Percentiles rank a stretch among this genome's conserved stretches.
Evolutionary conservation across 164 flowering plant species (phyloP).

Genomic region (Macadamia integrifolia): DNA sequence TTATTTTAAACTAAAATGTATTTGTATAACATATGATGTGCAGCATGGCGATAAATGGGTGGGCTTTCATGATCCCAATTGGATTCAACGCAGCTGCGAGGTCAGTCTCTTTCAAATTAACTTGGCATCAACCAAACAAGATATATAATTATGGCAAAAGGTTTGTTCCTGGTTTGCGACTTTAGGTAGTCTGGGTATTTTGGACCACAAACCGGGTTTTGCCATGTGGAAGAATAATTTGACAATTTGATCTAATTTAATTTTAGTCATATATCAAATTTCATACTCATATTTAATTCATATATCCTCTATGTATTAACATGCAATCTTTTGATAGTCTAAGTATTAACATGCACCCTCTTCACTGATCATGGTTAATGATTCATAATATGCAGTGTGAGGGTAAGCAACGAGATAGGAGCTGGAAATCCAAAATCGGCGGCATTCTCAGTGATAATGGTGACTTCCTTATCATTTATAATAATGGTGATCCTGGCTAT

Average conservation of each 20-base stretch:
- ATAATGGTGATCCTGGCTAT: not conserved
- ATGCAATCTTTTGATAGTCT: too few relatives aligned
- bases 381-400: slow-evolving; percentile 3
- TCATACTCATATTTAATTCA: not conserved
- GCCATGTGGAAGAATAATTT: too few relatives aligned
- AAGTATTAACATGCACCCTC: too few relatives aligned
- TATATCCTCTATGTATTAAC: not conserved
- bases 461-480: not conserved
- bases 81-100: slow-evolving; percentile 10
- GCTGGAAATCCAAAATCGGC: slow-evolving; percentile 5
- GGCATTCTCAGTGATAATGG: slow-evolving; percentile 5
- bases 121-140: too few relatives aligned
- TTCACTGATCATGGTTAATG: too few relatives aligned
- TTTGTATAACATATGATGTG: too few relatives aligned
- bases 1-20: too few relatives aligned
- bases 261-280: not conserved
- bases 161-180: too few relatives aligned
- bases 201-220: too few relatives aligned
- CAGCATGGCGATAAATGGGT: slow-evolving; percentile 8
- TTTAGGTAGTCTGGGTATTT: too few relatives aligned
- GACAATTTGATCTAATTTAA: too few relatives aligned
- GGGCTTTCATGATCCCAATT: slow-evolving; percentile 8
- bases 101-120: not conserved
- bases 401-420: slow-evolving; percentile 10
- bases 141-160: too few relatives aligned